Conservation (phyloP, 352 stramenopile species). For the Thalassiosira sp. region DNA sequence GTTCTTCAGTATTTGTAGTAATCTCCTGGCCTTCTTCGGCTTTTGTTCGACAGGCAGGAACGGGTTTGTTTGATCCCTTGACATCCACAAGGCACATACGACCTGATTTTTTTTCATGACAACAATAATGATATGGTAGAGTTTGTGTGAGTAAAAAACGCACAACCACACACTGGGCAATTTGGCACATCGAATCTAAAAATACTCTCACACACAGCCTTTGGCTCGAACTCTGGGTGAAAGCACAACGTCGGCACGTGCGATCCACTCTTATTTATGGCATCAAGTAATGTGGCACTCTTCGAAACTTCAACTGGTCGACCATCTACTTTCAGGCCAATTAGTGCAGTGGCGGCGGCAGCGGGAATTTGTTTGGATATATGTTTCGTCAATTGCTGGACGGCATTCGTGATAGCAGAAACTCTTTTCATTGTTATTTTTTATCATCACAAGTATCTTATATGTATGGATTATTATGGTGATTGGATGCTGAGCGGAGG, state of each 20-base stretch:
- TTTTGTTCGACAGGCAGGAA: conserved; percentile 30
- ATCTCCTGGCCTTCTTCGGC: conserved; percentile 33
- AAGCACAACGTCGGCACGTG: conserved; percentile 53
- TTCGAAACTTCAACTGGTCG: conserved; percentile 20
- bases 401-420: conserved; percentile 12
- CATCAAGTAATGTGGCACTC: conserved; percentile 46
- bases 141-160: neutral
- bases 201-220: conserved; percentile 14
- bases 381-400: conserved; percentile 20
- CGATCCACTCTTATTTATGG: conserved; percentile 36
- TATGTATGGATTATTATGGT: no score
- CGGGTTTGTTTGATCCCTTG: conserved; percentile 31
- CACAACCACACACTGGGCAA: neutral
- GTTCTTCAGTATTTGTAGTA: conserved; percentile 31
- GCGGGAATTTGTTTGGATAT: conserved; percentile 5
- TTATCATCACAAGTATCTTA: no score
- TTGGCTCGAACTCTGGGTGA: conserved; percentile 9
- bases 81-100: conserved; percentile 52
- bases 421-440: conserved; percentile 17
- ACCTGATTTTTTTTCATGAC: conserved; percentile 26
- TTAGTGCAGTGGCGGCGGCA: conserved; percentile 7
- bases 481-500: no score
- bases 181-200: neutral
- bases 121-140: conserved; percentile 31
- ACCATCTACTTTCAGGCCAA: conserved; percentile 20